These are phyloP conservation scores for Pseudofabraea citricarpa DNA, from an alignment of 2,329 filamentous ascomycete species.

Conservation along the genomic window DNA sequence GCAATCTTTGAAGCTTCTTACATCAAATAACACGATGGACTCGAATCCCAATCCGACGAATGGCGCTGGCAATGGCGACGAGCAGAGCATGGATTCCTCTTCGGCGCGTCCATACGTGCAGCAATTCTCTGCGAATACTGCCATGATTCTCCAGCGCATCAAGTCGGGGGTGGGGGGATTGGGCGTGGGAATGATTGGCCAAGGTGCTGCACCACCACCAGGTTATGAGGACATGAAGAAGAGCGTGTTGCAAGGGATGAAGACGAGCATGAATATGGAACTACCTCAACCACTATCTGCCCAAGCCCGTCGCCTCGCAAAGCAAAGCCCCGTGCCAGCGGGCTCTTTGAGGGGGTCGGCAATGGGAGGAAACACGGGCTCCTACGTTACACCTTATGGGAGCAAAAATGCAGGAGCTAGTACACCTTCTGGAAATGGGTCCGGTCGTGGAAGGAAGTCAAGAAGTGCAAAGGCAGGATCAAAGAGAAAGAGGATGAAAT, in stretches of 20 bases:
- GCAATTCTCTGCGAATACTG: constrained; percentile 30
- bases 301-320: constrained; percentile 1
- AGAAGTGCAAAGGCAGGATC: constrained; percentile 15
- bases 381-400: constrained; percentile 18
- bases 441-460: constrained; percentile 4
- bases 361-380: constrained; percentile 12
- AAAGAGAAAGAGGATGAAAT: constrained; percentile 26
- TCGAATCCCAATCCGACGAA: constrained; percentile 17
- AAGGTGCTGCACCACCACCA: constrained; percentile 12
- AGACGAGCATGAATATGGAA: constrained; percentile 29
- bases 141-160: constrained; percentile 31
- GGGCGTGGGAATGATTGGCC: constrained; percentile 7
- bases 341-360: constrained; percentile 1
- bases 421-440: not conserved
- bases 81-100: constrained; percentile 18
- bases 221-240: constrained; percentile 30
- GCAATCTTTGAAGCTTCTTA: constrained; percentile 12
- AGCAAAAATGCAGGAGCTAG: constrained; percentile 13
- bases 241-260: constrained; percentile 29
- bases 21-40: constrained; percentile 16
- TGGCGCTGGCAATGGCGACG: constrained; percentile 12
- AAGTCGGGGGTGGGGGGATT: constrained; percentile 18
- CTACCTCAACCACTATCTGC: constrained; percentile 16
- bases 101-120: constrained; percentile 24
- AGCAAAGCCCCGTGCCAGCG: not conserved